Base-by-base conservation (phyloP, 2,329 filamentous ascomycete species). In the Stromatinia cepivora region DNA sequence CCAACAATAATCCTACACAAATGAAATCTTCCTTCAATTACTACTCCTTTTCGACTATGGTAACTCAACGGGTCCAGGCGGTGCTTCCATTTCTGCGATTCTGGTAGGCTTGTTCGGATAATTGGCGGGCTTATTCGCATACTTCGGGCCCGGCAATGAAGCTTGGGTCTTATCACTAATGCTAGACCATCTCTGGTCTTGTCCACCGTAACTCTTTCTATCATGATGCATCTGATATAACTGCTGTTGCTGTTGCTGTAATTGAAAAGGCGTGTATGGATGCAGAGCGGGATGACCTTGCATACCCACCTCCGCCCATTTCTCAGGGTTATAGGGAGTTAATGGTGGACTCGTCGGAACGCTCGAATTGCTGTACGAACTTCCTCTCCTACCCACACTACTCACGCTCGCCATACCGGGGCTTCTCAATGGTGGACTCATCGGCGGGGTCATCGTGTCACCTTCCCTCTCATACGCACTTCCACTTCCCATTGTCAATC, bases 61-160 rank as follows among this genome's bases (percentile, higher is more conserved):
- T 4, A 68, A 45, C 28, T 68, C 66, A 9, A 64, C 57, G 6
- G 66, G 66, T 10, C 46, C 57, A 1, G 25, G 46, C 6, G 66
- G 66, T 4, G 58, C 66, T 50, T 68, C 66, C 66, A 68, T 68
- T 50, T 68, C 66, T 8, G 66, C 58, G 4, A 68, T 54, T 8
- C 25, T 54, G 42, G 6, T 36, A 11, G 66, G 66, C 3, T 62
- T 61, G 7, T 67, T 45, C 7, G 42, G 13, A 61, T 62, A 62
- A n/a, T 52, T 52, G 61, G 25, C 46, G 11, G 61, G 61, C 17
- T 63, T 63, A 11, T 63, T 64, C 22, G 46, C n/a, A 15, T 64
- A 64, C n/a, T 52, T 64, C 0, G 46, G 22, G 17, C n/a, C 46
- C 1, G 61, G 61, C 0, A 64, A 2, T 11, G 46, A 64, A 1